phyloP scores from a whole-genome alignment of 2,329 filamentous ascomycete species.

The Dactylonectria estremocensis region DNA sequence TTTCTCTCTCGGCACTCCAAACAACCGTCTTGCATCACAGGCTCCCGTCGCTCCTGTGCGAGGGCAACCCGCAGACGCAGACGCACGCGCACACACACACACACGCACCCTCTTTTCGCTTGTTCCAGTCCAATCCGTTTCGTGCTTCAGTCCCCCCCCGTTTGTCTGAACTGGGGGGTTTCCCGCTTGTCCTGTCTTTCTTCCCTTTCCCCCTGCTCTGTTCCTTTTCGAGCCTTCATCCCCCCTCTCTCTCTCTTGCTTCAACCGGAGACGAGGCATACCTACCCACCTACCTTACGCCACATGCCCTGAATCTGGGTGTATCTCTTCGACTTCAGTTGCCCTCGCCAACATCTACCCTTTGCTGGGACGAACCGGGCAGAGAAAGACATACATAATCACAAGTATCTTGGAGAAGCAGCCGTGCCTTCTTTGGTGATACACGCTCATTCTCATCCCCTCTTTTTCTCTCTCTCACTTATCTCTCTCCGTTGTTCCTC shows the following conservation, averaged over 20 bases:
- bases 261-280: background rate
- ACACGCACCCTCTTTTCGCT: slow-evolving; percentile 24
- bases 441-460: background rate
- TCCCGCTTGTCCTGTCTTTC: background rate
- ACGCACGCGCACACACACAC: background rate
- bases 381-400: background rate
- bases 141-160: background rate
- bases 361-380: background rate
- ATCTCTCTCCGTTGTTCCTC: too few relatives aligned
- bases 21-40: background rate
- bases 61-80: background rate
- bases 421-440: too few relatives aligned
- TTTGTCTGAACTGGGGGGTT: too few relatives aligned
- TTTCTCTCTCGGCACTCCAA: background rate
- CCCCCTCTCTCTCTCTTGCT: background rate
- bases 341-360: background rate
- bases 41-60: background rate
- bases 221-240: too few relatives aligned
- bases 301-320: background rate
- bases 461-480: too few relatives aligned
- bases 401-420: background rate
- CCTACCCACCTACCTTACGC: background rate
- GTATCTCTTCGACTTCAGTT: background rate
- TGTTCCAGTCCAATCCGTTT: slow-evolving; percentile 17
- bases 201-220: background rate